Conservation (phyloP, 2,329 filamentous ascomycete genomes). For the Neospermospora avenae region DNA sequence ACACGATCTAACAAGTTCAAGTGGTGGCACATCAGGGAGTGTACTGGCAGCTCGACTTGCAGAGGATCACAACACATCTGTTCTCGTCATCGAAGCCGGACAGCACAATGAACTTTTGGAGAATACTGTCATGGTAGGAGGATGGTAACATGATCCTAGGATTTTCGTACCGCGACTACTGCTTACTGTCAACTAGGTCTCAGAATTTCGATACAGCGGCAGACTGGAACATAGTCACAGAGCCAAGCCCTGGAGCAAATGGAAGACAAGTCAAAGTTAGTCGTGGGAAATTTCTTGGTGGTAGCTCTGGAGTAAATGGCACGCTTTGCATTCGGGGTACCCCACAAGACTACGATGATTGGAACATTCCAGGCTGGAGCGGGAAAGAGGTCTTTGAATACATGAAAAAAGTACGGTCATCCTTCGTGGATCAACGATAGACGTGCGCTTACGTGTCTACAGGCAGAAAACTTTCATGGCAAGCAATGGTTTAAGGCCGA, state of each 20-base stretch:
- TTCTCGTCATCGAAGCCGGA: conserved; percentile 50
- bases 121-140: conserved; percentile 50
- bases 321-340: conserved; percentile 48
- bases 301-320: conserved; percentile 48
- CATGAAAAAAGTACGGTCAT: conserved; percentile 48
- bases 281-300: conserved; percentile 48
- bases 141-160: conserved; percentile 32
- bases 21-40: conserved; percentile 46
- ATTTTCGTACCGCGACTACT: background rate
- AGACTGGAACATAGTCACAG: conserved; percentile 49
- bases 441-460: background rate
- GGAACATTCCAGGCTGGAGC: conserved; percentile 52
- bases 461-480: conserved; percentile 54
- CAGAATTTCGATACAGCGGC: conserved; percentile 46
- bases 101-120: conserved; percentile 43
- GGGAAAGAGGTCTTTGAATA: conserved; percentile 55
- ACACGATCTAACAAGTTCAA: conserved; percentile 17
- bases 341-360: conserved; percentile 52
- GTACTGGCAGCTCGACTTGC: conserved; percentile 51
- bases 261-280: conserved; percentile 45
- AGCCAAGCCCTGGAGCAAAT: conserved; percentile 39
- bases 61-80: conserved; percentile 45
- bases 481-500: conserved; percentile 55
- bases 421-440: background rate
- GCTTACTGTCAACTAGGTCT: conserved; percentile 34